These are phyloP conservation scores for Aspergillus aculeatus DNA, from an alignment of 2,329 filamentous ascomycete genomes.

Conservation along the genomic window DNA sequence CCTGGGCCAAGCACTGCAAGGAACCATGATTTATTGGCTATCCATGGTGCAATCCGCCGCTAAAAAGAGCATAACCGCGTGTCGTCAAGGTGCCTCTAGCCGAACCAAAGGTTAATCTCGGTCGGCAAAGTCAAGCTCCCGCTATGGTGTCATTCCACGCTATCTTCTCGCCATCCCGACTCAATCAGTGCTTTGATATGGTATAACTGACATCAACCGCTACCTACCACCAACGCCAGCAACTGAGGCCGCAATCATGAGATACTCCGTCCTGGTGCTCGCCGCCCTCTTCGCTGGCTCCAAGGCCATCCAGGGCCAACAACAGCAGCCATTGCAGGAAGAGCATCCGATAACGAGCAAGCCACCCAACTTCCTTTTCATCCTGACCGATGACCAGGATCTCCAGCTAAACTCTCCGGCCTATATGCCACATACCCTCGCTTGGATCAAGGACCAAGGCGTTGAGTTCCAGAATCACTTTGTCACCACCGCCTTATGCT, in stretches of 20 bases:
- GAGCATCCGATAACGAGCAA: slow-evolving; percentile 9
- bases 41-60: slow-evolving; percentile 12
- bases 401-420: slow-evolving; percentile 59
- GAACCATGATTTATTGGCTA: slow-evolving; percentile 8
- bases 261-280: slow-evolving; percentile 10
- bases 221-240: neutral
- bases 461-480: slow-evolving; percentile 63
- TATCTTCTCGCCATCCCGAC: slow-evolving; percentile 1
- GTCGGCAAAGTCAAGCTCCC: neutral
- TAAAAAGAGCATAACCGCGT: slow-evolving; percentile 6
- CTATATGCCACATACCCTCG: slow-evolving; percentile 59
- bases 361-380: slow-evolving; percentile 62
- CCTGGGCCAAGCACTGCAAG: neutral
- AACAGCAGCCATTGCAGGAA: slow-evolving; percentile 15
- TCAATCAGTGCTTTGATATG: neutral
- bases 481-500: slow-evolving; percentile 66
- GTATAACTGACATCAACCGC: neutral
- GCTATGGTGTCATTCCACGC: slow-evolving; percentile 17
- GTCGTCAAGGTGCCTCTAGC: neutral
- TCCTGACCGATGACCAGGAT: slow-evolving; percentile 69
- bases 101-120: neutral
- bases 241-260: slow-evolving; percentile 19
- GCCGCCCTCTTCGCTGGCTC: slow-evolving; percentile 17
- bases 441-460: slow-evolving; percentile 58
- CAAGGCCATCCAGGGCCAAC: slow-evolving; percentile 11